A percentile compares a stretch with the other conserved stretches of the same genome.
These are phyloP conservation scores for Colletotrichum zoysiae DNA, from an alignment of 2,329 filamentous ascomycete genomes.

Conservation along the genomic window DNA sequence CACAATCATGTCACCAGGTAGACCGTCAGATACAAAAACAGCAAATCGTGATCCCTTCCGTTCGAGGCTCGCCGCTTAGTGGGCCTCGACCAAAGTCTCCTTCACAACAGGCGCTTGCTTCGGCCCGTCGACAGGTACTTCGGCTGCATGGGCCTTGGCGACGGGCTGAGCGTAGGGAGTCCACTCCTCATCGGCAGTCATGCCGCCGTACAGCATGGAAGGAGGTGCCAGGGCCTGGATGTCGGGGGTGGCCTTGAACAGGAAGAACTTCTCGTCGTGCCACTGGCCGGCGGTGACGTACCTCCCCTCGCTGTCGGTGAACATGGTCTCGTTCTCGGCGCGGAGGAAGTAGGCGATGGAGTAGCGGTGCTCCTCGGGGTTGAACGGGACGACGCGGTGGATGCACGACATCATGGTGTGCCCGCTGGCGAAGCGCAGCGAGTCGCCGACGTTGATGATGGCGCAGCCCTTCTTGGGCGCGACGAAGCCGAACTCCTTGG, in stretches of 20 bases:
- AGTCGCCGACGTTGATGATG: slow-evolving; percentile 71
- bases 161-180: slow-evolving; percentile 34
- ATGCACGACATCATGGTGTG: slow-evolving; percentile 68
- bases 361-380: slow-evolving; percentile 60
- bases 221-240: slow-evolving; percentile 60
- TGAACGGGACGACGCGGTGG: slow-evolving; percentile 67
- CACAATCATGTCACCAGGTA: neutral
- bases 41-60: neutral
- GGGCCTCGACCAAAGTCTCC: slow-evolving; percentile 35
- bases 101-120: slow-evolving; percentile 33
- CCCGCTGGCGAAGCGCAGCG: slow-evolving; percentile 66
- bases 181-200: slow-evolving; percentile 49
- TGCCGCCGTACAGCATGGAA: slow-evolving; percentile 64
- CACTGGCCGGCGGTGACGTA: slow-evolving; percentile 66
- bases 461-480: slow-evolving; percentile 64
- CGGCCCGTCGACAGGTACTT: slow-evolving; percentile 20
- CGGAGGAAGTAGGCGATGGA: slow-evolving; percentile 71
- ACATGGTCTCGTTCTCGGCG: slow-evolving; percentile 68
- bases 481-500: slow-evolving; percentile 65
- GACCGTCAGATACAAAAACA: neutral
- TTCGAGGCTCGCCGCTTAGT: slow-evolving; percentile 1
- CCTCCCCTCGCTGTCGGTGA: slow-evolving; percentile 66
- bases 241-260: slow-evolving; percentile 39
- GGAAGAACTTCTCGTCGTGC: slow-evolving; percentile 62
- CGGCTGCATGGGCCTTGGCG: slow-evolving; percentile 26